Base-by-base conservation (phyloP, 768 basidiomycete species). In the Heimioporus sp. region DNA sequence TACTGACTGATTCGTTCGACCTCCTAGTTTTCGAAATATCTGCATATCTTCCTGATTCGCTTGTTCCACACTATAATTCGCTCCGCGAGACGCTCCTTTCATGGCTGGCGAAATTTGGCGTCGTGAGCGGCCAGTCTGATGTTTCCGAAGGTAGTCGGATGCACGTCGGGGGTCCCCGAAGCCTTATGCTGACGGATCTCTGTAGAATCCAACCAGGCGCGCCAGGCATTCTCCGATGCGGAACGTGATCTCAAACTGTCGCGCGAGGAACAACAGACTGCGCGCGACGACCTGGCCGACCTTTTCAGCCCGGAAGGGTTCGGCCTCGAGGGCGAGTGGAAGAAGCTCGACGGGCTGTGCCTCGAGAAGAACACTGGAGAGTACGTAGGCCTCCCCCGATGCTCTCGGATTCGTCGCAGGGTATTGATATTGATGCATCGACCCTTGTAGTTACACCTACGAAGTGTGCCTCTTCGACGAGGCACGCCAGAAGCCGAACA, bases 401-500 rank as follows among this genome's bases (percentile, higher is more conserved):
- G 11, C n/a, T 19, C 21, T n/a, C n/a, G n/a, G 19, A 24, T 31
- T n/a, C 3, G 2, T 16, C 16, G 5, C n/a, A n/a, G n/a, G n/a
- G n/a, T n/a, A n/a, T n/a, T n/a, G 21, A 41, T 56, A 38, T 52
- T 65, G 36, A 68, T 31, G 15, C 5, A 20, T 11, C 10, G 32
- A 45, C 7, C n/a, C n/a, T 16, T 30, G 5, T 43, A 97, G 94
- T 56, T 98, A 98, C 69, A 91, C 85, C 7, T 99, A 99, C 65
- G 90, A 94, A 65, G 77, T 98, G 9, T 98, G 96, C 72, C 77
- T 97, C 59, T 98, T 99, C 61, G 80, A 85, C 4, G 84, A 89
- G 60, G 92, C 89, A 2, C 87, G 77, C 48, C 97, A 99, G 70
- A 96, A 87, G 69, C 86, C 90, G 10, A 87, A 87, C 64, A 80